Evolutionary conservation across 768 basidiomycete species (phyloP), one percentile per base, ranked within the genome.

Genomic region (Zangia roseola): DNA sequence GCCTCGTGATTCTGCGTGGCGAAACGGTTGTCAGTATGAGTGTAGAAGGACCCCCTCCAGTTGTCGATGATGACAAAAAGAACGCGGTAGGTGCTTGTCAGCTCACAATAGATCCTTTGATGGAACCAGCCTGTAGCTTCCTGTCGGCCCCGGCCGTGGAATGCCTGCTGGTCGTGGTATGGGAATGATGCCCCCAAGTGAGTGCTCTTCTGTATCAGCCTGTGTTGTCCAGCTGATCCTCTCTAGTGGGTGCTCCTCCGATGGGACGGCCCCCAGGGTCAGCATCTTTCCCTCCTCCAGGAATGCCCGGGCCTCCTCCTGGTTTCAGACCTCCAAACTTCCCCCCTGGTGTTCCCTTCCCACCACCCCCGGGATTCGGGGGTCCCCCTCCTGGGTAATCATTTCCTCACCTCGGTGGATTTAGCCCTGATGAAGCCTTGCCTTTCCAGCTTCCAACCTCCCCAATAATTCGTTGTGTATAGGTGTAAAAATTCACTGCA

Each of bases 141-240:
- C 89, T 57, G 77, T 79, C 53, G 95, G 95, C 44, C 92, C 95
- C 64, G 95, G 95, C 54, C 84, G 91, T 53, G 95, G 94, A 58
- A 86, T 93, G 77, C 92, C 94, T 66, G 95, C 94, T 35, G 94
- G 95, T 57, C 86, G 95, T 59, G 95, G 95, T 49, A 95, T 97
- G 83, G 91, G 92, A 47, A 93, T 91, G 88, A 83, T 91, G 82
- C 89, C 88, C 47, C 86, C 88, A 2, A 81, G 88, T 89, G 67
- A 48, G 86, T 76, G 43, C 12, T 34, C 37, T 52, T 50, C 13
- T 43, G 46, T 49, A 36, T 45, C 48, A 43, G 31, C 55, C 33
- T 52, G 31, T 31, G 16, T 6, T 31, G 31, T 31, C 31, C 31
- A 31, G 14, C 52, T 50, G 39, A 61, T 54, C 39, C 19, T 34